Evolutionary conservation across 352 stramenopile species (phyloP).

Genomic region (Phytophthora foliorum): DNA sequence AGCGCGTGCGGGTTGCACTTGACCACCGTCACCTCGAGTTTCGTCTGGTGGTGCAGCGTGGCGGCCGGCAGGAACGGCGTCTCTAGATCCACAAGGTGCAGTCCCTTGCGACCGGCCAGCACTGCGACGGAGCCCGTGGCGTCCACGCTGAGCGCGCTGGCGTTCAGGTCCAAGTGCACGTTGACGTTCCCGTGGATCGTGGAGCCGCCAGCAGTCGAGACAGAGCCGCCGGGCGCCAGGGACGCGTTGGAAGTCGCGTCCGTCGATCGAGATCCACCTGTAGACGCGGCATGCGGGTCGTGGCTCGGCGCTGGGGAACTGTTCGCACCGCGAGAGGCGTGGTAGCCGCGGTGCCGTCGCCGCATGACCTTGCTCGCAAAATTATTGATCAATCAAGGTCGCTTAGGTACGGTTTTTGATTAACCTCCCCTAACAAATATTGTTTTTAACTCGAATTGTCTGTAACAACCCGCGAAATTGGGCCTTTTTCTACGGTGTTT

Average conservation of each 20-base stretch:
- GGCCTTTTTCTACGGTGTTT: too few species aligned
- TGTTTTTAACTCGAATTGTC: too few species aligned
- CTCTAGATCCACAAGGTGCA: conserved; percentile 82
- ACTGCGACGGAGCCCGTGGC: conserved; percentile 74
- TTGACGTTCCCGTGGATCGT: conserved; percentile 66
- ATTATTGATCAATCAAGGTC: neutral
- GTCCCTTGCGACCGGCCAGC: conserved; percentile 70
- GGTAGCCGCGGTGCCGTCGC: conserved; percentile 27
- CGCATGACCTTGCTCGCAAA: conserved; percentile 19
- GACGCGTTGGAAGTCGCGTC: conserved; percentile 24
- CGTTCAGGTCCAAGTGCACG: conserved; percentile 73
- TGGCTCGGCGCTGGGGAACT: conserved; percentile 4
- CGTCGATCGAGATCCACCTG: neutral
- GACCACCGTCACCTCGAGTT: conserved; percentile 82
- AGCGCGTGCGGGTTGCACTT: conserved; percentile 80
- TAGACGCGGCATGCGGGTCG: neutral
- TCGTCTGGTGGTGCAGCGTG: conserved; percentile 84
- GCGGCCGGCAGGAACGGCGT: conserved; percentile 61
- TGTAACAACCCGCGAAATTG: too few species aligned
- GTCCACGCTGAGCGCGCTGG: conserved; percentile 77
- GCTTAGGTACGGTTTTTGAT: neutral
- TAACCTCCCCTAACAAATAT: too few species aligned
- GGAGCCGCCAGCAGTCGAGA: conserved; percentile 23
- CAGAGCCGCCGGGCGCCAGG: conserved; percentile 11
- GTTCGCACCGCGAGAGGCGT: conserved; percentile 13